Evolutionary conservation across 495 filamentous ascomycete species (phyloP), one percentile per base, ranked within the genome.

Genomic region (Aspergillus leporis): DNA sequence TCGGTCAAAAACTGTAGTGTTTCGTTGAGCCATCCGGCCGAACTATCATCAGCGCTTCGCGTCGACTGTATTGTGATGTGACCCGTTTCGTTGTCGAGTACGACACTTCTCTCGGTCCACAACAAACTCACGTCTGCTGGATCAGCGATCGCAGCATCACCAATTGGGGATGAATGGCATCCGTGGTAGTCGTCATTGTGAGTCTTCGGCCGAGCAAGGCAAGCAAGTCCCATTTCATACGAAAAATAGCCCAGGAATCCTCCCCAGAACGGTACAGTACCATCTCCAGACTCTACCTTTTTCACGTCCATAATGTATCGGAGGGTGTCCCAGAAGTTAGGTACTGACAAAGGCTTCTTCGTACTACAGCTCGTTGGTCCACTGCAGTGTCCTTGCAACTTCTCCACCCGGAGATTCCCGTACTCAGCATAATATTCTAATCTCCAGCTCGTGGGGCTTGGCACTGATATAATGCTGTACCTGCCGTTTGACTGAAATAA

Each of bases 191-290:
- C 43, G 2, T 56, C 59, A 49, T 8, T 54, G 16, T 48, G 64
- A 59, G 47, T 56, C 59, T 63, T 70, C 38, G 62, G 67, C 53
- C 74, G 75, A 54, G 74, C 62, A 51, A 80, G 71, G 48, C 76
- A 73, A 9, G 76, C 70, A 0, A 97, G 77, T 0, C 92, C 91
- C 50, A 92, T 81, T 67, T 98, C 93, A 61, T 97, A 97, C 1
- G 90, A 91, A 47, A 92, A 88, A 66, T 89, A 96, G 0, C 94
- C 94, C 71, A 97, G 83, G 50, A 97, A 86, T 0, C 93, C 93
- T 45, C 93, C 93, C 76, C 91, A 87, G 66, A 98, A 98, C 2
- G 79, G 93, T 41, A 74, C 71, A 34, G 70, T 67, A 0, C 61
- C 60, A 41, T 72, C 66, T 3, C 76, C 81, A 22, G 75, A 68